These are phyloP conservation scores for Monilinia polystroma DNA, from an alignment of 2,329 filamentous ascomycete species.

Conservation along the genomic window DNA sequence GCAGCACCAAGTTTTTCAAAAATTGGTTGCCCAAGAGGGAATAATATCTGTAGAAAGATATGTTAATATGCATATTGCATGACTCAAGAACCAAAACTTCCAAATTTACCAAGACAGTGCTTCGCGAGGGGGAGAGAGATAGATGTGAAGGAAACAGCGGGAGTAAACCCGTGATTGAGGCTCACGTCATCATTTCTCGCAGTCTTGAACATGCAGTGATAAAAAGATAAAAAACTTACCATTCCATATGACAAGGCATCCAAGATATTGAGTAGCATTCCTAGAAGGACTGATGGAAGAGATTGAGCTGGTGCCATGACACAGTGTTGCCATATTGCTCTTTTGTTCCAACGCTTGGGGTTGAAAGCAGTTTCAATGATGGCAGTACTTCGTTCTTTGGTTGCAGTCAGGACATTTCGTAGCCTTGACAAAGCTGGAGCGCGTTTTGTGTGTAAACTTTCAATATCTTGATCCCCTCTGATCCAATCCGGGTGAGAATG, in stretches of 20 bases:
- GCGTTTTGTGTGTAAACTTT: constrained; percentile 32
- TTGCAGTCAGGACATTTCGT: constrained; percentile 31
- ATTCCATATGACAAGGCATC: constrained; percentile 90
- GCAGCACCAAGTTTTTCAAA: constrained; percentile 86
- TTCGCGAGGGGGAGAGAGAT: neutral
- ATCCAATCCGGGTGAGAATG: constrained; percentile 37
- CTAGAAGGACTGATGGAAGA: constrained; percentile 83
- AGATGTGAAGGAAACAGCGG: neutral
- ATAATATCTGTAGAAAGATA: constrained; percentile 63
- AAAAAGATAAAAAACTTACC: constrained; percentile 30
- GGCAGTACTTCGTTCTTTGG: constrained; percentile 30
- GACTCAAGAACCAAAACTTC: neutral
- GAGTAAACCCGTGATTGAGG: neutral
- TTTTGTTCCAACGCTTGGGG: constrained; percentile 71
- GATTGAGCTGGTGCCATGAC: constrained; percentile 68
- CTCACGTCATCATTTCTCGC: neutral
- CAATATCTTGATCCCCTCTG: constrained; percentile 38
- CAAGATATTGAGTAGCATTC: constrained; percentile 84
- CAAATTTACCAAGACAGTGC: neutral
- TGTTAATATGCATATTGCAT: constrained; percentile 54
- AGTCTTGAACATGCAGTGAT: neutral
- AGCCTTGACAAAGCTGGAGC: constrained; percentile 37
- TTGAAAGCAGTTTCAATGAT: constrained; percentile 46
- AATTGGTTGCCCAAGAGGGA: constrained; percentile 82
- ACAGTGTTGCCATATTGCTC: constrained; percentile 60